Evolutionary conservation across 108 stramenopile genomes (phyloP), one percentile per base, ranked within the genome.

Genomic region (Pseudonitzschia multiseries): DNA sequence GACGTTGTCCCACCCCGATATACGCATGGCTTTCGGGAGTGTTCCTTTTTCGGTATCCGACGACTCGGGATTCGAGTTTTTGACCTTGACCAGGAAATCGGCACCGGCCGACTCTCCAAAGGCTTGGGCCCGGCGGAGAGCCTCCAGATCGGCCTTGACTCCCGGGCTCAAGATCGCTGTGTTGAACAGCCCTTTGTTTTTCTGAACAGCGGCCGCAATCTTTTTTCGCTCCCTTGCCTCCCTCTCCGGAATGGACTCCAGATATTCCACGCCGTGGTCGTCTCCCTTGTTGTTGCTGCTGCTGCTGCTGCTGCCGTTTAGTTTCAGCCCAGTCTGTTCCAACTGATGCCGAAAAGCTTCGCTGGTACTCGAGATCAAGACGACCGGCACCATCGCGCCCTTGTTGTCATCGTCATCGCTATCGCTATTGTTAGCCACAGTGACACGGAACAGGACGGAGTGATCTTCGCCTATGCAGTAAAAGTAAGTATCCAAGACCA

Each of bases 1-100:
- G 60, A 88, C 89, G 65, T 87, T 81, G 33, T 87, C 87, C 28
- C 74, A 75, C 28, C 90, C 90, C 14, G 52, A 66, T 56, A 88
- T 62, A 46, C 68, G 76, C 44, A 87, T 29, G 21, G 68, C 59
- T 48, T 67, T 67, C 52, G 54, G 87, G 69, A 46, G 66, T 69
- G 22, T 53, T 41, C 41, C 43, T 31, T 28, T 20, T 20, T 43
- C 33, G 17, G 42, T 48, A 18, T 22, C 31, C 4, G 50, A 36
- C 12, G 60, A 22, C 21, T 44, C 57, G 64, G 61, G 57, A 57
- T 27, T 20, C 8, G 28, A 29, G 28, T 52, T 73, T 62, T 51
- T 61, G 3, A 74, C 31, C 69, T 83, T 72, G n/a, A 85, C 72
- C 18, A 72, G 72, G 24, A 85, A 78, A 72, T 85, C 84, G 46